A percentile compares a stretch with the other conserved stretches of the same genome.
These are phyloP conservation scores for Sporothrix schenckii DNA, from an alignment of 2,329 filamentous ascomycete genomes.

Conservation along the genomic window DNA sequence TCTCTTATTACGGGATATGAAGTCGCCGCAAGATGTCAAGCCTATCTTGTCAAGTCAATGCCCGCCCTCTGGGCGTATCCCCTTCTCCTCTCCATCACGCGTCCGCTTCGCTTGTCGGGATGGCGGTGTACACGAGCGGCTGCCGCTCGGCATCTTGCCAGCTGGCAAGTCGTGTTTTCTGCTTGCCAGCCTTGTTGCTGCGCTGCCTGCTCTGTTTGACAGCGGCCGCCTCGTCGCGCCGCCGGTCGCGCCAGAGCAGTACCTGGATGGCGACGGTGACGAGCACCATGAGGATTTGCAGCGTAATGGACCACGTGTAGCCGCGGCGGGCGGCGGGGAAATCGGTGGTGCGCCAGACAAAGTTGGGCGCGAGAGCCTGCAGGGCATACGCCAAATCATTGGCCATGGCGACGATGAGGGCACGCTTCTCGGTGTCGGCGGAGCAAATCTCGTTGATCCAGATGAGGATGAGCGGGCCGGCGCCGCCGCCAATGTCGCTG, in stretches of 20 bases:
- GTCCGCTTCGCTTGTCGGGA: background rate
- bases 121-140: background rate
- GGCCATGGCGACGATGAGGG: conserved; percentile 38
- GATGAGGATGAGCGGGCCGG: conserved; percentile 46
- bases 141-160: conserved; percentile 15
- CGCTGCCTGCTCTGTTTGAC: background rate
- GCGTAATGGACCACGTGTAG: conserved; percentile 44
- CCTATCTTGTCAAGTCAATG: no score
- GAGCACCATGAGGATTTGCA: conserved; percentile 43
- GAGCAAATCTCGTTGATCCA: conserved; percentile 41
- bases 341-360: conserved; percentile 48
- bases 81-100: background rate
- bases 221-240: background rate
- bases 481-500: conserved; percentile 43
- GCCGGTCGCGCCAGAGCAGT: conserved; percentile 40
- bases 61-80: background rate
- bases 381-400: conserved; percentile 40
- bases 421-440: conserved; percentile 39
- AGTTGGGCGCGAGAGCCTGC: conserved; percentile 45
- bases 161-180: background rate
- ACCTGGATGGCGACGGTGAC: conserved; percentile 41
- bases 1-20: background rate
- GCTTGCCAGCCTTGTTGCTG: background rate
- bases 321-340: conserved; percentile 46
- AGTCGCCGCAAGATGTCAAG: no score